A percentile compares a stretch with the other conserved stretches of the same genome.
phyloP scores from a whole-genome alignment of 1,139 yeast species.

The Spathaspora sp. region DNA sequence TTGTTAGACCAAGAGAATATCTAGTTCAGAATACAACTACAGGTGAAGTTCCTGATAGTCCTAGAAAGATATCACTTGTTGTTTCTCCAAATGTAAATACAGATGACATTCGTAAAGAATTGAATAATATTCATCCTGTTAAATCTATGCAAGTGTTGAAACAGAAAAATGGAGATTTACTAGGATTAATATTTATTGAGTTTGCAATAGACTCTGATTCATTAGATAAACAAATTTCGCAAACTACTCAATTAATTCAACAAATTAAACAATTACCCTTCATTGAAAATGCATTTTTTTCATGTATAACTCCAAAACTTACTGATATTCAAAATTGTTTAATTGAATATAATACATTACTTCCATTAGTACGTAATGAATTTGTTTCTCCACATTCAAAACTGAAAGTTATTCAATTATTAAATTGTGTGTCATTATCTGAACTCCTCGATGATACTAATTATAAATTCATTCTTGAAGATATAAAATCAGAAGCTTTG shows the following conservation, averaged over 20 bases:
- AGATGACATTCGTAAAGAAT: slow-evolving; percentile 24
- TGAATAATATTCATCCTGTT: slow-evolving; percentile 24
- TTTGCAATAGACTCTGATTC: slow-evolving; percentile 17
- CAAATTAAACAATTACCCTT: slow-evolving; percentile 16
- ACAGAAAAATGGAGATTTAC: slow-evolving; percentile 36
- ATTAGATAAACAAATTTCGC: slow-evolving; percentile 2
- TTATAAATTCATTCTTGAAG: slow-evolving; percentile 50
- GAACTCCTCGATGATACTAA: slow-evolving; percentile 57
- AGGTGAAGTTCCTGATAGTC: slow-evolving; percentile 33
- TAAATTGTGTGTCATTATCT: slow-evolving; percentile 64
- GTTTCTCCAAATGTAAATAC: slow-evolving; percentile 27
- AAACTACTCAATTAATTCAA: slow-evolving; percentile 13
- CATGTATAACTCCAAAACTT: slow-evolving; percentile 31
- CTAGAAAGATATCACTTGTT: slow-evolving; percentile 33
- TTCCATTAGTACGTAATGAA: slow-evolving; percentile 35
- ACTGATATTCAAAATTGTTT: slow-evolving; percentile 39
- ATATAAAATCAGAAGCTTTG: slow-evolving; percentile 52
- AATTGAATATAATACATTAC: slow-evolving; percentile 32
- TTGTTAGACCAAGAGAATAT: slow-evolving; percentile 61
- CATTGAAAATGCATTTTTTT: slow-evolving; percentile 28
- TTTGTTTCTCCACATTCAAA: slow-evolving; percentile 34
- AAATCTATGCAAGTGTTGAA: slow-evolving; percentile 32
- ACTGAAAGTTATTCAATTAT: slow-evolving; percentile 61
- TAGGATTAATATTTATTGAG: slow-evolving; percentile 44
- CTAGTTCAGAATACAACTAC: slow-evolving; percentile 37